Evolutionary conservation across 768 basidiomycete species (phyloP).

Genomic region (Hericium erinaceus): DNA sequence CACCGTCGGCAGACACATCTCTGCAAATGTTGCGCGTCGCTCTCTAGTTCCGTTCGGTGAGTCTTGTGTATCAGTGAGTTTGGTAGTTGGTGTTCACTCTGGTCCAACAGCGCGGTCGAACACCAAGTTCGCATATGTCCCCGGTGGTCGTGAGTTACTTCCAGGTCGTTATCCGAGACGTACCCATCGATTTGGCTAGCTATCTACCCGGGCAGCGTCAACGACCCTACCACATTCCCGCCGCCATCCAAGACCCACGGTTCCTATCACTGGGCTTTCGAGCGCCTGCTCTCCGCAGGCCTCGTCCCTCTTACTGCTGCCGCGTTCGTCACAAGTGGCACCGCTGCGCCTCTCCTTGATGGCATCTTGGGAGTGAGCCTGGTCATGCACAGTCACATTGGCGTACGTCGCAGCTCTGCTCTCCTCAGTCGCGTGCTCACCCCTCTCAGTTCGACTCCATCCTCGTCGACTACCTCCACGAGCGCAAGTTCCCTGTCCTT

Average conservation of each 20-base stretch:
- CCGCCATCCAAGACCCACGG: slow-evolving; percentile 73
- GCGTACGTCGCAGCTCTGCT: slow-evolving; percentile 41
- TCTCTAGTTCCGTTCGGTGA: background rate
- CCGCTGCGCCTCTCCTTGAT: slow-evolving; percentile 77
- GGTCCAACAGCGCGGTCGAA: slow-evolving; percentile 5
- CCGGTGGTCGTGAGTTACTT: slow-evolving; percentile 56
- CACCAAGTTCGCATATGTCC: slow-evolving; percentile 36
- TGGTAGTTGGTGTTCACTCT: background rate
- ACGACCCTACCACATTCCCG: slow-evolving; percentile 91
- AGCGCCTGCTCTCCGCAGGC: slow-evolving; percentile 80
- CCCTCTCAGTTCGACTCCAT: slow-evolving; percentile 56
- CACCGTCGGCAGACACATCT: background rate
- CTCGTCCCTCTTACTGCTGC: slow-evolving; percentile 85
- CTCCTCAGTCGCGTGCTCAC: background rate
- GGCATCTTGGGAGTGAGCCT: slow-evolving; percentile 81
- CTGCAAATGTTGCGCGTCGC: slow-evolving; percentile 1
- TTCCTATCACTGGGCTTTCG: slow-evolving; percentile 89
- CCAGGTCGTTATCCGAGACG: background rate
- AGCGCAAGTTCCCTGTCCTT: slow-evolving; percentile 84
- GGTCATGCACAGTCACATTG: slow-evolving; percentile 93
- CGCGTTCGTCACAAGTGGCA: slow-evolving; percentile 71
- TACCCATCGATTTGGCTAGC: slow-evolving; percentile 32
- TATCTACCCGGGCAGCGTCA: slow-evolving; percentile 84
- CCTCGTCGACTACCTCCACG: slow-evolving; percentile 85
- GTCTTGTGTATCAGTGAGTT: background rate